These are phyloP conservation scores for Mortierella sp. DNA, from an alignment of 371 early-diverging fungal genomes.

Conservation along the genomic window DNA sequence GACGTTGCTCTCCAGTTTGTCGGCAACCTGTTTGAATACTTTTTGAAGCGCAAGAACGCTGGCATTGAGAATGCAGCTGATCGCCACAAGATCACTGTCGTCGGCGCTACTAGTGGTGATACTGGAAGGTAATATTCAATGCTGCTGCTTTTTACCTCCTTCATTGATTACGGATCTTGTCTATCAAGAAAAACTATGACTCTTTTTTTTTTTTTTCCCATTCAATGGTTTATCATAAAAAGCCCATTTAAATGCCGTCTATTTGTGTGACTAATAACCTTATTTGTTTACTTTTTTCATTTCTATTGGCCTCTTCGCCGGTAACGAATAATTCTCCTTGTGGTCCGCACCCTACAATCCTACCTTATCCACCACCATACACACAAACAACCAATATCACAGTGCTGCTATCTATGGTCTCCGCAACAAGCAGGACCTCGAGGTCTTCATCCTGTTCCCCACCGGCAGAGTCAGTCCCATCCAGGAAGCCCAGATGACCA, in stretches of 20 bases:
- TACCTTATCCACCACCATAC: neutral
- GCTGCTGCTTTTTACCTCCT: no score
- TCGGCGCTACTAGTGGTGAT: slow-evolving; percentile 98
- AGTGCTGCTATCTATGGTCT: slow-evolving; percentile 98
- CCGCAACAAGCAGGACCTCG: slow-evolving; percentile 90
- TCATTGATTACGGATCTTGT: no score
- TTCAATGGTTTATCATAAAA: neutral
- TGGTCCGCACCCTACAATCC: neutral
- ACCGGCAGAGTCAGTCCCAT: slow-evolving; percentile 90
- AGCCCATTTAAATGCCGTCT: neutral
- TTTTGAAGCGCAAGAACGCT: slow-evolving; percentile 84
- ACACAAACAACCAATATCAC: neutral
- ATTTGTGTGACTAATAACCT: slow-evolving; percentile 49
- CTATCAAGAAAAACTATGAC: slow-evolving; percentile 2
- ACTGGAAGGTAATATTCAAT: slow-evolving; percentile 79
- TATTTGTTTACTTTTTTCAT: slow-evolving; percentile 23
- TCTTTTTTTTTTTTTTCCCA: no score
- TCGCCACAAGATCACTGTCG: slow-evolving; percentile 83
- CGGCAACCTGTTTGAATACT: slow-evolving; percentile 97
- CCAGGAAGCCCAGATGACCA: slow-evolving; percentile 98
- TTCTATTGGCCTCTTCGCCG: neutral
- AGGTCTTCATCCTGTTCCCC: slow-evolving; percentile 95
- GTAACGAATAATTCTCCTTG: slow-evolving; percentile 1
- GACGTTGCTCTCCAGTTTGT: slow-evolving; percentile 97
- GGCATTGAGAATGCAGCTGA: slow-evolving; percentile 58